Evolutionary conservation across 2,329 filamentous ascomycete genomes (phyloP).

Genomic region (Fusarium oligoseptatum): DNA sequence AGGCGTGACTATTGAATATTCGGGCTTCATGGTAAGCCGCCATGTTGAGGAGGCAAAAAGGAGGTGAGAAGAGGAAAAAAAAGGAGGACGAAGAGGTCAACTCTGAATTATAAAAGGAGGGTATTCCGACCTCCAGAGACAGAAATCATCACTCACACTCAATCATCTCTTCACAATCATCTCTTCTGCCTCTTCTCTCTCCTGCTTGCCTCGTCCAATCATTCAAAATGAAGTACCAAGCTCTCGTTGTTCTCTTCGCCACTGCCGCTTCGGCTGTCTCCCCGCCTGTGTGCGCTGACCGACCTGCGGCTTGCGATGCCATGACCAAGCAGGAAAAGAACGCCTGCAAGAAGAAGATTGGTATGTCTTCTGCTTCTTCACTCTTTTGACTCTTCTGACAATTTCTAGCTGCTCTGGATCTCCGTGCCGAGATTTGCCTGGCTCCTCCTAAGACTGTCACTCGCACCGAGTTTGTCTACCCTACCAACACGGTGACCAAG

Average conservation of each 20-base stretch:
- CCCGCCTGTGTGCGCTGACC: not conserved
- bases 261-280: not conserved
- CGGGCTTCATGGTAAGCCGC: not conserved
- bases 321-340: not conserved
- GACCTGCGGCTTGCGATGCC: not conserved
- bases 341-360: not conserved
- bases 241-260: not conserved
- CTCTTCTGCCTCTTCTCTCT: not conserved
- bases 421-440: not conserved
- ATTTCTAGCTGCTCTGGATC: not conserved
- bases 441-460: not conserved
- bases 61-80: not conserved
- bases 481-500: not conserved
- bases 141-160: not conserved
- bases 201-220: not conserved
- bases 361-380: not conserved
- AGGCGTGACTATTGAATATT: not conserved
- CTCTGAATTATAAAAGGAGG: not conserved
- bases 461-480: not conserved
- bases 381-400: not conserved
- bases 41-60: not conserved
- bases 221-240: not conserved
- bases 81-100: not conserved
- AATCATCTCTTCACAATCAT: not conserved
- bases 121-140: not conserved